These are phyloP conservation scores for Plasmodium ovale DNA, from an alignment of 169 alveolate genomes.

Conservation along the genomic window DNA sequence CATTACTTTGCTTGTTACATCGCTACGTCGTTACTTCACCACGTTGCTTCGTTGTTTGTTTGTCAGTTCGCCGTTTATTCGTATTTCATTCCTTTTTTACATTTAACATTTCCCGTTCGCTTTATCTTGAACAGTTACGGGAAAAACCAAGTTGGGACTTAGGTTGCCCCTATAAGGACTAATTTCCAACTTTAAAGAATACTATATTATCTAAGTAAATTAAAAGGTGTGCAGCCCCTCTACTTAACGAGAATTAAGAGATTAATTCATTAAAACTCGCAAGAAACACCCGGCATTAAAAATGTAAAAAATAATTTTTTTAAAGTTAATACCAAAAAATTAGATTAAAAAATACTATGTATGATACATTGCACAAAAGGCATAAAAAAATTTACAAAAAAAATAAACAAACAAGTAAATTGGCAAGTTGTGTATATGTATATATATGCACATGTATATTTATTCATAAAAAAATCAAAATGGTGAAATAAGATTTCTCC, in stretches of 20 bases:
- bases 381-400: conserved; percentile 21
- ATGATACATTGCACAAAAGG: not conserved
- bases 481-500: not conserved
- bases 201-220: too few relatives aligned
- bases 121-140: not conserved
- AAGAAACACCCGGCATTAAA: not conserved
- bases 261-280: not conserved
- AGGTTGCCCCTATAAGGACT: not conserved
- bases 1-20: too few relatives aligned
- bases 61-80: not conserved
- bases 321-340: conserved; percentile 6
- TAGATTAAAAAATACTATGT: not conserved
- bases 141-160: not conserved
- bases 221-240: not conserved
- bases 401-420: conserved; percentile 7
- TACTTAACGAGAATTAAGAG: not conserved
- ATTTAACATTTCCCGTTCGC: not conserved
- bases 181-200: not conserved
- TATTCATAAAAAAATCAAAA: not conserved
- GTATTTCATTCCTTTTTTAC: not conserved
- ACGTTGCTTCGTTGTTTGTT: too few relatives aligned
- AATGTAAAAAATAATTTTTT: not conserved
- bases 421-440: not conserved
- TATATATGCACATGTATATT: not conserved
- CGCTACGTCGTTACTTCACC: too few relatives aligned